Evolutionary conservation across 2,329 filamentous ascomycete genomes (phyloP).

Genomic region (Fusarium solani-melongenae): DNA sequence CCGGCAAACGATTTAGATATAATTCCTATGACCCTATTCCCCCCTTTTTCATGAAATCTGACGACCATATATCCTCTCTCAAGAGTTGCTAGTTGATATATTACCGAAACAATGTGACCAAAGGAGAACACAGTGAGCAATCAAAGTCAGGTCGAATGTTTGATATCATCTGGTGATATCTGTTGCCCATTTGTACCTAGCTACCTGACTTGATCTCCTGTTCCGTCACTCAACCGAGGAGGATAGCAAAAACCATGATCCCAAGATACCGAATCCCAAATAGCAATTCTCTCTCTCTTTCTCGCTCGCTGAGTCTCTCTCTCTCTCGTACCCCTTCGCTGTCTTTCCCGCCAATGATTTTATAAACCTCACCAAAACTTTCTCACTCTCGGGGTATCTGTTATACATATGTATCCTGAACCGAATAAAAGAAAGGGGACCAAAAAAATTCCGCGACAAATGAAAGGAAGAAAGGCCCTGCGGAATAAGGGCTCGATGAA

Average conservation of each 20-base stretch:
- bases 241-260: background rate
- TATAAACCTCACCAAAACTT: conserved; percentile 36
- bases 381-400: conserved; percentile 44
- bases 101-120: background rate
- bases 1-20: conserved; percentile 42
- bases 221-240: background rate
- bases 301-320: background rate
- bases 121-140: too few species aligned
- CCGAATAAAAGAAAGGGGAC: conserved; percentile 16
- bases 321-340: conserved; percentile 1
- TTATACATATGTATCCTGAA: conserved; percentile 43
- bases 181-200: conserved; percentile 28
- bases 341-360: conserved; percentile 28
- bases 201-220: conserved; percentile 22
- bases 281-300: background rate
- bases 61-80: conserved; percentile 14
- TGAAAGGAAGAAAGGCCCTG: conserved; percentile 32
- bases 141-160: conserved; percentile 8
- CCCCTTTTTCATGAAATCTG: conserved; percentile 22
- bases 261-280: background rate
- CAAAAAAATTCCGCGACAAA: conserved; percentile 35
- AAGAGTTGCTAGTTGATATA: background rate
- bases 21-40: conserved; percentile 42
- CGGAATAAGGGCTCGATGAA: conserved; percentile 2
- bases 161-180: conserved; percentile 14